Base-by-base conservation (phyloP, 192 early-diverging fungal species). In the Chytriomyces sp. region DNA sequence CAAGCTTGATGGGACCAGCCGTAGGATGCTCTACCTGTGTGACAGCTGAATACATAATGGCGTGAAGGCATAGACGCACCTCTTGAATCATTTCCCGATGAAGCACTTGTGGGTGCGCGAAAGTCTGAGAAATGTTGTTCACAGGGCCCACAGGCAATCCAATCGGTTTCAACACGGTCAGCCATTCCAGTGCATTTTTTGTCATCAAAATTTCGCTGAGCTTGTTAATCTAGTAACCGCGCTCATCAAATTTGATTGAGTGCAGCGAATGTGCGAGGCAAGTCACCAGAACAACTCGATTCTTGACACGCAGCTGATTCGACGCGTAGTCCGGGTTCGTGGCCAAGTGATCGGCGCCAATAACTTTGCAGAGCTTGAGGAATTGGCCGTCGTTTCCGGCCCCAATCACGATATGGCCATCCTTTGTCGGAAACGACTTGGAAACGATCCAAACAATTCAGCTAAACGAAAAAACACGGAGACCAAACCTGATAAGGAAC, bases 381-480 rank as follows among this genome's bases (percentile, higher is more conserved):
- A 94, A 98, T 66, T 98, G 96, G 0, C 74, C 70, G 78, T 98
- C 91, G 79, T 95, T 98, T 1, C 94, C 96, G 0, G 93, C 91
- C 2, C 96, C 96, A 60, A 98, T 85, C 77, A 96, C 91, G 38
- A 98, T 84, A 75, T 83, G 81, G 4, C 90, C 90, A 76, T 96
- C 91, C 14, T 63, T 80, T 7, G 92, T 95, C 0, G 83, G 84
- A 67, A 96, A 89, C 17, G 80, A 65, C 76, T 79, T 19, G 12
- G 36, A 12, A 0, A 49, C 2, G 7, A 77, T 70, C 6, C 78
- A 81, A 4, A 98, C 72, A 3, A 60, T 66, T 0, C 68, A 37
- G 70, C 88, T 91, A 3, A 96, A 79, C 28, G 79, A 87, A 28
- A 54, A 70, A 74, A 93, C 95, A 63, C 95, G 95, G 0, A 75